Evolutionary conservation across 495 filamentous ascomycete species (phyloP), one percentile per base, ranked within the genome.

Genomic region (Pseudomonodictys pantanalensis): DNA sequence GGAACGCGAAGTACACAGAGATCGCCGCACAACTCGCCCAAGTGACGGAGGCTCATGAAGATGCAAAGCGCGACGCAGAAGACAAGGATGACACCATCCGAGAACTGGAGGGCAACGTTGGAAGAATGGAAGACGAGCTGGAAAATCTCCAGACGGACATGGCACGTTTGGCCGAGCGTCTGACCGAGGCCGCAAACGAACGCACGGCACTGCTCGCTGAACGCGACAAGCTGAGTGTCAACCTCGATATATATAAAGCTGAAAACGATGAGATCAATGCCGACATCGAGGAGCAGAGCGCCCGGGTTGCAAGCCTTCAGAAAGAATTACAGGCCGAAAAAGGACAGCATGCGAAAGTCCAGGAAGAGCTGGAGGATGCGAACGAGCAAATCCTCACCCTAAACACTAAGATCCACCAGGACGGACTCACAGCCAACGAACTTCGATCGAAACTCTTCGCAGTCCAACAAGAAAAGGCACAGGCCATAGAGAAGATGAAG

Each of bases 391-490:
- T 75, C 25, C 56, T 62, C 0, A 48, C 60, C 23, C 65, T 75
- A 9, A 60, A 67, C 4, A 7, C 43, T 9, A 57, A 62, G 22
- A 47, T 74, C 10, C 62, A 68, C 15, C 43, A 58, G n/a, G 52
- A 52, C n/a, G 71, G 72, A 42, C 52, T 68, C 38, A 58, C 69
- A 47, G 71, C 71, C 17, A 75, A 75, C 35, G 67, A 72, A 45
- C 54, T 75, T 18, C 72, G 72, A 25, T 61, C 62, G 38, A 75
- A 72, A 58, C 62, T 72, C 12, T 71, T 72, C 59, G 44, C 66
- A 35, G 24, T 69, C 1, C 72, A 75, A 56, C 47, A 60, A 42
- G 38, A 72, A 44, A 69, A 69, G 46, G 66, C 62, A 2, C 4
- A 54, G 23, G 24, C 52, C 24, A 62, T 75, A 45, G 56, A 49